phyloP scores from a whole-genome alignment of 306 rosid species.

The Corylus avellana region DNA sequence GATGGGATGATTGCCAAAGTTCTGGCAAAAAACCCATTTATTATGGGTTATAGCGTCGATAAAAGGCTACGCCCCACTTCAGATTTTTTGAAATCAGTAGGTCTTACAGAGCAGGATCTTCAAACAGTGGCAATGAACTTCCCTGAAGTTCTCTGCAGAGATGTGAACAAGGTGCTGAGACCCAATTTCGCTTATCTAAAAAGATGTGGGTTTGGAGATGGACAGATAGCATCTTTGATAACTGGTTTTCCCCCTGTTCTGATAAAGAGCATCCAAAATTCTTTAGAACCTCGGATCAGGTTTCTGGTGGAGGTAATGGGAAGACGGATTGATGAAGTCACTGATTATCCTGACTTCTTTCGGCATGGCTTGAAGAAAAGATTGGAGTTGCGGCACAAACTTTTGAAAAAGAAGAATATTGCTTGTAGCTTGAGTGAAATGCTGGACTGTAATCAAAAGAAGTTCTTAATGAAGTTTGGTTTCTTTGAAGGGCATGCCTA shows the following conservation, averaged over 20 bases:
- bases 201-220: constrained; percentile 60
- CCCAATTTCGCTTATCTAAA: constrained; percentile 62
- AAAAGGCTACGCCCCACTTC: constrained; percentile 74
- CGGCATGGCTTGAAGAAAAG: constrained; percentile 81
- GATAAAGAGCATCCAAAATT: constrained; percentile 78
- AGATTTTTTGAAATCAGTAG: constrained; percentile 63
- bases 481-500: constrained; percentile 48
- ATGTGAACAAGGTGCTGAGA: constrained; percentile 65
- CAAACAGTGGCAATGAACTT: constrained; percentile 63
- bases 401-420: constrained; percentile 48
- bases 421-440: constrained; percentile 80
- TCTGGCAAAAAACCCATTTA: constrained; percentile 67
- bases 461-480: constrained; percentile 68
- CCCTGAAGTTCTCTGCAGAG: constrained; percentile 81
- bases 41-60: constrained; percentile 85
- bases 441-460: constrained; percentile 83
- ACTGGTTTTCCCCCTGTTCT: constrained; percentile 83
- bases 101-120: constrained; percentile 61
- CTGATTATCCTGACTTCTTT: constrained; percentile 76
- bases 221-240: constrained; percentile 70
- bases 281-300: constrained; percentile 73
- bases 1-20: constrained; percentile 83
- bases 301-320: constrained; percentile 82
- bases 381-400: constrained; percentile 64
- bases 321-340: constrained; percentile 65